Evolutionary conservation across 805 yeast genomes (phyloP).

Genomic region (Metschnikowia corniflorae): DNA sequence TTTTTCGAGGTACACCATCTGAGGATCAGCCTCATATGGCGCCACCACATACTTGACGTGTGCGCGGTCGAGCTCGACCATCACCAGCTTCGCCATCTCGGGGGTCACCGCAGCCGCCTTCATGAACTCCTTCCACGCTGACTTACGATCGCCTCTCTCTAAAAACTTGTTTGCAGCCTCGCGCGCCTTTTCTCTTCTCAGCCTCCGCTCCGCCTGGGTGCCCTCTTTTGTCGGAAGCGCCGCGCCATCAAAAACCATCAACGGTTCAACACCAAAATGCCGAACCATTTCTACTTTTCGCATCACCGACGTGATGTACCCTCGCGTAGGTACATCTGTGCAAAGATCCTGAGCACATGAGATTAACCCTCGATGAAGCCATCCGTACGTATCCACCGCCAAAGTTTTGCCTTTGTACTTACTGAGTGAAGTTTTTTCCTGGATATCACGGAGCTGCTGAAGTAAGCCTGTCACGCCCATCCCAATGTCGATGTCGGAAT

Average conservation of each 20-base stretch:
- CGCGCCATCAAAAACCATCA: slow-evolving; percentile 92
- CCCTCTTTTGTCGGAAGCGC: slow-evolving; percentile 71
- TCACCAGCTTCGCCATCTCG: slow-evolving; percentile 83
- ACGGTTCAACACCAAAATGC: slow-evolving; percentile 71
- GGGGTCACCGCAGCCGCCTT: slow-evolving; percentile 87
- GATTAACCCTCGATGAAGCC: slow-evolving; percentile 87
- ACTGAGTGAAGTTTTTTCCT: slow-evolving; percentile 53
- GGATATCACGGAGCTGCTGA: slow-evolving; percentile 74
- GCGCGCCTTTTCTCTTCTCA: slow-evolving; percentile 55
- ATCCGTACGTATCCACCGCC: slow-evolving; percentile 95
- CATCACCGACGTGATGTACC: slow-evolving; percentile 66
- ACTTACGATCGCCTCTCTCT: slow-evolving; percentile 49
- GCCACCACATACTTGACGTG: slow-evolving; percentile 79
- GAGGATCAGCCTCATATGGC: slow-evolving; percentile 98
- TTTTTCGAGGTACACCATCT: slow-evolving; percentile 84
- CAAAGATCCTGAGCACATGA: slow-evolving; percentile 84
- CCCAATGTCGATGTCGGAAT: no score
- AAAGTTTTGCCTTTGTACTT: slow-evolving; percentile 68
- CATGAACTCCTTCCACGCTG: slow-evolving; percentile 66
- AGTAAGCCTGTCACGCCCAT: slow-evolving; percentile 88
- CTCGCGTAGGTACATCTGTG: slow-evolving; percentile 62
- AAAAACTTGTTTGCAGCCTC: slow-evolving; percentile 51
- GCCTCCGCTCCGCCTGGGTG: slow-evolving; percentile 65
- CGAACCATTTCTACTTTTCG: slow-evolving; percentile 64
- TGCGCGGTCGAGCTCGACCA: slow-evolving; percentile 59